Percentiles rank a stretch among this genome's conserved stretches.
phyloP scores from a whole-genome alignment of 2,329 filamentous ascomycete species.

The Chaetomiaceae sp. region DNA sequence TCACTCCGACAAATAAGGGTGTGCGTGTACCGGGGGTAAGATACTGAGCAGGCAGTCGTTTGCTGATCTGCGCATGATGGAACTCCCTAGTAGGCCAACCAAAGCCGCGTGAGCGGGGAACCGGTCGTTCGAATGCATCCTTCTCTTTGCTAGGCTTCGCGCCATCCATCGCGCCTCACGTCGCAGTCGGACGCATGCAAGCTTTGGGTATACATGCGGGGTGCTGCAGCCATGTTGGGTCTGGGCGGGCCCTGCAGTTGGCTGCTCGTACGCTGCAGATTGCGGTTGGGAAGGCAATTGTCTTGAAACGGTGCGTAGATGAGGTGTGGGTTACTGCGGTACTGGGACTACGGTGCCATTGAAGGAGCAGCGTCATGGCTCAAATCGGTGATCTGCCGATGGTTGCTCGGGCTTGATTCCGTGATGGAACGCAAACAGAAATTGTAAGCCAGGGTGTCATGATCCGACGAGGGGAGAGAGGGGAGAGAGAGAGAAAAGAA shows the following conservation, averaged over 20 bases:
- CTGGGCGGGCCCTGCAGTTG: background rate
- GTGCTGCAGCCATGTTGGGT: constrained; percentile 4
- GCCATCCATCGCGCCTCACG: background rate
- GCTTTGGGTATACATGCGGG: background rate
- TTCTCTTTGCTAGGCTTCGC: too few relatives aligned
- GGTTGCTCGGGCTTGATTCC: background rate
- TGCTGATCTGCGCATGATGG: constrained; percentile 2
- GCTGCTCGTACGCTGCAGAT: background rate
- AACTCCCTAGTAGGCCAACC: background rate
- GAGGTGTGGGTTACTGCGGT: constrained; percentile 2
- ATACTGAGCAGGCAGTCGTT: background rate
- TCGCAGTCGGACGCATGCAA: background rate
- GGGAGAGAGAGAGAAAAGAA: too few relatives aligned
- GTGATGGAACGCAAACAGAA: too few relatives aligned
- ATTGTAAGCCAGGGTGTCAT: too few relatives aligned
- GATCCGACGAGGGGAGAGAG: too few relatives aligned
- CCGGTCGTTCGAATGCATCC: background rate
- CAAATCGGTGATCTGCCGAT: background rate
- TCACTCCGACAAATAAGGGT: background rate
- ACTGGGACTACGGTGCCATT: background rate
- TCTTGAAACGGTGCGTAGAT: constrained; percentile 19
- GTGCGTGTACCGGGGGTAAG: background rate
- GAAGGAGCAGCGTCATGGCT: background rate
- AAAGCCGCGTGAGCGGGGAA: background rate
- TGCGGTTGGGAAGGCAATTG: constrained; percentile 14